Conservation (phyloP, 768 basidiomycete species). For the Sistotremastrum suecicum region DNA sequence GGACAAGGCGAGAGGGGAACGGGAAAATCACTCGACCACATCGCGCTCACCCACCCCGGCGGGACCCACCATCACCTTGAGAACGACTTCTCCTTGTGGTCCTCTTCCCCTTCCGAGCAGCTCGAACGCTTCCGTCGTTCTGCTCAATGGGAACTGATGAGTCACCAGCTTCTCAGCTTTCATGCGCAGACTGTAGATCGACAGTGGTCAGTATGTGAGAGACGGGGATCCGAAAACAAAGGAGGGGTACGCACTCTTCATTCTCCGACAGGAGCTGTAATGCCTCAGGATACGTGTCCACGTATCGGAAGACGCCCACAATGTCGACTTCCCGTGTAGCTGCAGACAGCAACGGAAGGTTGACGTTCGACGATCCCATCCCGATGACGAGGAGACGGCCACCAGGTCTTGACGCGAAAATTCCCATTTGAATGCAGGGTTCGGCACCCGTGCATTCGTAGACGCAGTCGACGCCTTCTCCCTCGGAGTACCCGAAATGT, state of each 20-base stretch:
- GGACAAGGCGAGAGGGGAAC: too few species aligned
- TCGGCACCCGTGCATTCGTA: conserved; percentile 96
- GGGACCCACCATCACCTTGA: conserved; percentile 75
- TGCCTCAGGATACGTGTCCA: conserved; percentile 83
- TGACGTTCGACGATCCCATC: conserved; percentile 80
- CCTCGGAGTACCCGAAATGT: conserved; percentile 31
- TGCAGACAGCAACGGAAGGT: conserved; percentile 72
- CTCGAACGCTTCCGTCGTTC: conserved; percentile 68
- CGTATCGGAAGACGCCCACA: conserved; percentile 82
- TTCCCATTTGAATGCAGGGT: conserved; percentile 78
- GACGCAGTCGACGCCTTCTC: conserved; percentile 81
- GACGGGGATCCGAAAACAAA: too few species aligned
- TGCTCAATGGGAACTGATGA: conserved; percentile 53
- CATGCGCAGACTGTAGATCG: conserved; percentile 19
- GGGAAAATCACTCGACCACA: too few species aligned
- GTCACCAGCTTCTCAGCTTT: conserved; percentile 66
- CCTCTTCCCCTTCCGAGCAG: conserved; percentile 66
- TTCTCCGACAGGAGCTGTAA: conserved; percentile 63
- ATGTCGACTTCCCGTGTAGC: conserved; percentile 87
- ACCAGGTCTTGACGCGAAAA: conserved; percentile 70
- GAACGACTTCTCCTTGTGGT: conserved; percentile 64
- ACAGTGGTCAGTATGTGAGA: too few species aligned
- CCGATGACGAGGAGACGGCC: conserved; percentile 90
- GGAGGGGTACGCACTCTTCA: conserved; percentile 9
- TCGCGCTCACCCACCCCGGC: background rate